Conservation (phyloP, 1,139 yeast species). For the Arxiozyma slooffiae region DNA sequence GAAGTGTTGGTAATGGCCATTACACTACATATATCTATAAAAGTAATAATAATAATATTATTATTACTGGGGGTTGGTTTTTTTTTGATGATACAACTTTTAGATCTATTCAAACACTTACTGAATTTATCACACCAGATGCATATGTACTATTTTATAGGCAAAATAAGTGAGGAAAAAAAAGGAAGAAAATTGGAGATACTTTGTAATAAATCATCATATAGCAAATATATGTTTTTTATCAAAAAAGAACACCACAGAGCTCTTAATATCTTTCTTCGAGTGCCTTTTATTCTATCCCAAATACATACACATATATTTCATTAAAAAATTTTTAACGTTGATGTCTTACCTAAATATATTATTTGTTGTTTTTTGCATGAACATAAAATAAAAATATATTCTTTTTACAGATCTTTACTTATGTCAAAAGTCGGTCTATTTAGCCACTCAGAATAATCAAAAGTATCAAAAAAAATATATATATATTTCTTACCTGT, state of each 20-base stretch:
- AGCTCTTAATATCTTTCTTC: too few species aligned
- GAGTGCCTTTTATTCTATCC: background rate
- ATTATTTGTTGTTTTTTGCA: too few species aligned
- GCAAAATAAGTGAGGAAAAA: background rate
- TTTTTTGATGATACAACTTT: slow-evolving; percentile 24
- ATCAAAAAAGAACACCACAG: background rate
- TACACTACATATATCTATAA: slow-evolving; percentile 76
- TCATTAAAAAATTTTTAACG: too few species aligned
- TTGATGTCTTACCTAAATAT: too few species aligned
- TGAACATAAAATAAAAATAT: too few species aligned
- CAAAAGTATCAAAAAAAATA: background rate
- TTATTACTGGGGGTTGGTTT: slow-evolving; percentile 29
- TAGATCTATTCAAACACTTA: slow-evolving; percentile 19
- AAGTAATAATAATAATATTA: slow-evolving; percentile 39
- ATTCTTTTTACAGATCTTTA: too few species aligned
- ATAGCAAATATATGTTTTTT: too few species aligned
- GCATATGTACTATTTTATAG: slow-evolving; percentile 71
- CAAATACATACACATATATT: too few species aligned
- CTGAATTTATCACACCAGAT: slow-evolving; percentile 33
- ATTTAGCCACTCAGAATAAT: too few species aligned
- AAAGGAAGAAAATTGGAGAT: background rate
- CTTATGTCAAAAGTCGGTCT: background rate
- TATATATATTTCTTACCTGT: background rate
- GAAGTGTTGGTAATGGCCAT: slow-evolving; percentile 76
- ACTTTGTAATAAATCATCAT: too few species aligned